Evolutionary conservation across 352 stramenopile genomes (phyloP).

Genomic region (Globisporangium solare): DNA sequence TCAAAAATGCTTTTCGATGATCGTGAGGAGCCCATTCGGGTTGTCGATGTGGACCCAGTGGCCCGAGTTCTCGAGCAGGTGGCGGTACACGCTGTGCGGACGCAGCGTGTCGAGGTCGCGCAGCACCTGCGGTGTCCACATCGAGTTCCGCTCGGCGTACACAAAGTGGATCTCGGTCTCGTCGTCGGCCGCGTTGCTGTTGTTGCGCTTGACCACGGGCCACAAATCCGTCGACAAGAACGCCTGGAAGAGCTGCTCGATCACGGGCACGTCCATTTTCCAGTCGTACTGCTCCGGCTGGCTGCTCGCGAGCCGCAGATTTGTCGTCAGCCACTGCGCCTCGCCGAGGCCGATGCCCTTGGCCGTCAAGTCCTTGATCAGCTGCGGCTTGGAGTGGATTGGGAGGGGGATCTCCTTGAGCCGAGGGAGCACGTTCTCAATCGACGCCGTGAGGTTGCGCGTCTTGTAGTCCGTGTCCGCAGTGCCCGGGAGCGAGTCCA

Average conservation of each 20-base stretch:
- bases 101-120: constrained; percentile 37
- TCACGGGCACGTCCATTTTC: constrained; percentile 77
- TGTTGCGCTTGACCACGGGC: constrained; percentile 41
- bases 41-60: constrained; percentile 89
- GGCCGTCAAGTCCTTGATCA: constrained; percentile 53
- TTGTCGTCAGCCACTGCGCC: constrained; percentile 81
- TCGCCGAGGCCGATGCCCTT: constrained; percentile 62
- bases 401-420: constrained; percentile 73
- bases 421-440: constrained; percentile 61
- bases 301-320: constrained; percentile 45
- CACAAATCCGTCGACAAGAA: constrained; percentile 69
- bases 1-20: constrained; percentile 47
- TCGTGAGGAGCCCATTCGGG: constrained; percentile 56
- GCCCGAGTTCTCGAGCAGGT: constrained; percentile 67
- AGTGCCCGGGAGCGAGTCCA: constrained; percentile 68
- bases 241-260: constrained; percentile 68
- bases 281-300: constrained; percentile 65
- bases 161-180: constrained; percentile 74
- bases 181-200: constrained; percentile 7
- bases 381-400: constrained; percentile 62
- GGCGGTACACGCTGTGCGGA: constrained; percentile 46
- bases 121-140: constrained; percentile 60
- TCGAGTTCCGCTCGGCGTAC: constrained; percentile 64
- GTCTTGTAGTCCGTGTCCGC: constrained; percentile 57
- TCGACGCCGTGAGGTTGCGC: constrained; percentile 58